Percentiles rank a stretch among this genome's conserved stretches.
Conservation (phyloP, 495 filamentous ascomycete genomes). For the Podospora appendiculata region DNA sequence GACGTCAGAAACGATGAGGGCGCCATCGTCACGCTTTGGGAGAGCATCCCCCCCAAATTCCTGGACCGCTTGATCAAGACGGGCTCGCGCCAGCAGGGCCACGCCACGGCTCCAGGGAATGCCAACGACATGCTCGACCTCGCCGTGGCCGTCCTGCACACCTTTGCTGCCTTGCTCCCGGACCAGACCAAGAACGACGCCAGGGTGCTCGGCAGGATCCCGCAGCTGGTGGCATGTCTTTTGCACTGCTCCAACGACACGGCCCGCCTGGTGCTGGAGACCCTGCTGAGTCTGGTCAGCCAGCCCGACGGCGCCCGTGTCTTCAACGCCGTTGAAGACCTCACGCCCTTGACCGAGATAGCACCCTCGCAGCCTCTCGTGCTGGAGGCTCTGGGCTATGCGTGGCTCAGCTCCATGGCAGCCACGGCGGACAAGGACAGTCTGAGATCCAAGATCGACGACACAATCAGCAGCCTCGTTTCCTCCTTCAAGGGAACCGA, state of each 20-base stretch:
- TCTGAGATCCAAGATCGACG: conserved; percentile 34
- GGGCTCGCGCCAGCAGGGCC: conserved; percentile 15
- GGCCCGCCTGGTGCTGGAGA: conserved; percentile 42
- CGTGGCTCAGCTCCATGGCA: conserved; percentile 37
- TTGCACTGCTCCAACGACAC: conserved; percentile 45
- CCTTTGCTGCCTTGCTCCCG: conserved; percentile 47
- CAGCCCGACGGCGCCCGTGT: conserved; percentile 34
- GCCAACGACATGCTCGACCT: conserved; percentile 53
- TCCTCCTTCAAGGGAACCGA: conserved; percentile 43
- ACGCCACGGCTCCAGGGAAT: conserved; percentile 12
- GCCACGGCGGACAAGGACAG: conserved; percentile 12
- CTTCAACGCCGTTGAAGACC: conserved; percentile 38
- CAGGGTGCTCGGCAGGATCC: conserved; percentile 41
- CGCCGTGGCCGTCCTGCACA: conserved; percentile 51
- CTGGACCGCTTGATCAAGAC: conserved; percentile 52
- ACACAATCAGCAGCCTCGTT: conserved; percentile 33
- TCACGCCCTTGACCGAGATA: conserved; percentile 44
- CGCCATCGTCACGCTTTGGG: conserved; percentile 37
- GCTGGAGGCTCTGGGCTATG: conserved; percentile 42
- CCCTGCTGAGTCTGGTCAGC: conserved; percentile 42
- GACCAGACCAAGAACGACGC: conserved; percentile 30
- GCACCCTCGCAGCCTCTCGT: conserved; percentile 42
- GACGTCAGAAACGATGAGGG: conserved; percentile 33
- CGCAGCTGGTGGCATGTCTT: conserved; percentile 40
- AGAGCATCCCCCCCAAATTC: conserved; percentile 49